Percentiles rank a stretch among this genome's conserved stretches.
Evolutionary conservation across 495 filamentous ascomycete species (phyloP).

Genomic region (Aspergillus baeticus): DNA sequence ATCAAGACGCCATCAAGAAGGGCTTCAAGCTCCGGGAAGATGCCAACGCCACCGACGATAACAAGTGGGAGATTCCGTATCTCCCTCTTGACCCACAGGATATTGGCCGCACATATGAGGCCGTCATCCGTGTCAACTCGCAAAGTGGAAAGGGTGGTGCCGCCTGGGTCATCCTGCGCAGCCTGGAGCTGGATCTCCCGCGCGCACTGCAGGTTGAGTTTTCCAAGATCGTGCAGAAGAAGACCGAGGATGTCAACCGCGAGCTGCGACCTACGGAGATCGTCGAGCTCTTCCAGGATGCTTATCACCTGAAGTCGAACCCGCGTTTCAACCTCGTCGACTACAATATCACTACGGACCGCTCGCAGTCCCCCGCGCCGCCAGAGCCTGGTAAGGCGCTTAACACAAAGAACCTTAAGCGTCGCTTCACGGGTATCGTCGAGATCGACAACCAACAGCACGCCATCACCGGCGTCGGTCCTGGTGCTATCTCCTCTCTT

Average conservation of each 20-base stretch:
- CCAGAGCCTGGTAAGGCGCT: conserved; percentile 65
- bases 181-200: conserved; percentile 87
- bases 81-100: conserved; percentile 91
- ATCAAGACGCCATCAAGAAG: conserved; percentile 98
- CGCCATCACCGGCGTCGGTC: conserved; percentile 74
- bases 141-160: conserved; percentile 95
- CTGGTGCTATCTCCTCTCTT: conserved; percentile 86
- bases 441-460: conserved; percentile 81
- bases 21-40: conserved; percentile 76
- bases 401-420: conserved; percentile 72
- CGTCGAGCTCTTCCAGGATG: conserved; percentile 76
- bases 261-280: conserved; percentile 86
- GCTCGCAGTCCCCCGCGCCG: conserved; percentile 73
- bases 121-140: conserved; percentile 95
- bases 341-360: conserved; percentile 87
- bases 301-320: conserved; percentile 78
- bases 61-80: conserved; percentile 76
- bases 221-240: conserved; percentile 77
- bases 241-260: conserved; percentile 70
- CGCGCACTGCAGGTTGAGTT: conserved; percentile 93
- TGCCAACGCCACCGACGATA: conserved; percentile 55
- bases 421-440: conserved; percentile 85
- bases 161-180: conserved; percentile 89
- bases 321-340: conserved; percentile 86
- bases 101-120: conserved; percentile 94